These are phyloP conservation scores for Acer campestre DNA, from an alignment of 345 rosid genomes.

Conservation along the genomic window DNA sequence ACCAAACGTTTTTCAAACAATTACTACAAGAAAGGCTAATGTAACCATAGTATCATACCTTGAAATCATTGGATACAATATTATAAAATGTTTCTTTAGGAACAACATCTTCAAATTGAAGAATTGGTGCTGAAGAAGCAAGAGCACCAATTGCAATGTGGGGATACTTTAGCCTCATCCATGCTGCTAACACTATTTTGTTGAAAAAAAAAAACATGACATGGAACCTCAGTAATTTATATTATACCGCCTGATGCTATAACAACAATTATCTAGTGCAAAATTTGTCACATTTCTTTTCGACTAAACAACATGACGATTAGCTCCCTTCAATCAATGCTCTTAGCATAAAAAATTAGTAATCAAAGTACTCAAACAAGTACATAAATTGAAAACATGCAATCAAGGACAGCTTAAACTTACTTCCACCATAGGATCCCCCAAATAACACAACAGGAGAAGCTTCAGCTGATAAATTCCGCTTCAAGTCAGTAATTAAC, in stretches of 20 bases:
- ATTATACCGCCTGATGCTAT: background rate
- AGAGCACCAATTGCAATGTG: constrained; percentile 88
- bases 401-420: constrained; percentile 15
- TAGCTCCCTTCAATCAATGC: background rate
- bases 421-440: constrained; percentile 99
- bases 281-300: background rate
- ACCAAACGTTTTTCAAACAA: background rate
- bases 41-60: constrained; percentile 48
- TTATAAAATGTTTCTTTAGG: constrained; percentile 83
- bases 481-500: constrained; percentile 65
- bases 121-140: constrained; percentile 94
- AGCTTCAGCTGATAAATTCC: constrained; percentile 80
- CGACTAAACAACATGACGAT: background rate
- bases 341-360: background rate
- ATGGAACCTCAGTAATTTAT: no score
- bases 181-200: constrained; percentile 87
- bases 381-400: background rate
- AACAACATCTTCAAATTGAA: constrained; percentile 88
- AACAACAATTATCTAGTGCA: constrained; percentile 4
- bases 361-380: background rate
- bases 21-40: background rate
- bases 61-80: constrained; percentile 83
- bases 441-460: constrained; percentile 91
- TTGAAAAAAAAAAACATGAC: background rate
- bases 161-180: constrained; percentile 98